These are phyloP conservation scores for Taiwanofungus camphoratus DNA, from an alignment of 1,284 basidiomycete genomes.

Conservation along the genomic window DNA sequence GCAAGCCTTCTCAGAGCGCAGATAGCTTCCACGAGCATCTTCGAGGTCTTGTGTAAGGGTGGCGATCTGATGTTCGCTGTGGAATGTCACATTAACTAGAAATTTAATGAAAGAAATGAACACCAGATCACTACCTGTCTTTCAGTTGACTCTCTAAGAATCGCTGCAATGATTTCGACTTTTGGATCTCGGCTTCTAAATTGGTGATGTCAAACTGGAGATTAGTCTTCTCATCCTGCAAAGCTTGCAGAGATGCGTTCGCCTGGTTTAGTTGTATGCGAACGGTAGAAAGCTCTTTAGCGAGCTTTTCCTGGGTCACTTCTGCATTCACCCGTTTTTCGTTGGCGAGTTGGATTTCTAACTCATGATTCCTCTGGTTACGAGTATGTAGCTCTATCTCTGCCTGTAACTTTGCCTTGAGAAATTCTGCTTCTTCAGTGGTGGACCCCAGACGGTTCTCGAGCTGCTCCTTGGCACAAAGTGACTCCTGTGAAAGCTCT, in stretches of 20 bases:
- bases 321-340: constrained; percentile 26
- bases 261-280: constrained; percentile 25
- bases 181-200: constrained; percentile 60
- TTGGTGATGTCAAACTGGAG: constrained; percentile 51
- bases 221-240: constrained; percentile 43
- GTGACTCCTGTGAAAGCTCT: constrained; percentile 26
- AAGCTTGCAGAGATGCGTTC: constrained; percentile 17
- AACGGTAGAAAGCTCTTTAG: constrained; percentile 25
- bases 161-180: constrained; percentile 49
- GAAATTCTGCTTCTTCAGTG: constrained; percentile 21
- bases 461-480: constrained; percentile 24
- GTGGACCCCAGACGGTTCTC: constrained; percentile 18
- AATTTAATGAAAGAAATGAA: constrained; percentile 3
- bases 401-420: constrained; percentile 31
- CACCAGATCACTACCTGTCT: constrained; percentile 30
- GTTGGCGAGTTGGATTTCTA: constrained; percentile 19
- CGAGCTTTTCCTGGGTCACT: constrained; percentile 21
- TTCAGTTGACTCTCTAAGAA: constrained; percentile 56
- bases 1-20: constrained; percentile 48
- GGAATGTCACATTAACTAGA: constrained; percentile 5
- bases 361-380: constrained; percentile 20
- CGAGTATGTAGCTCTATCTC: constrained; percentile 30
- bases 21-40: constrained; percentile 36
- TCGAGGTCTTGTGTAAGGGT: constrained; percentile 44
- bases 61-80: constrained; percentile 43